Evolutionary conservation across 2,329 filamentous ascomycete species (phyloP).

Genomic region (Neodidymelliopsis sp.): DNA sequence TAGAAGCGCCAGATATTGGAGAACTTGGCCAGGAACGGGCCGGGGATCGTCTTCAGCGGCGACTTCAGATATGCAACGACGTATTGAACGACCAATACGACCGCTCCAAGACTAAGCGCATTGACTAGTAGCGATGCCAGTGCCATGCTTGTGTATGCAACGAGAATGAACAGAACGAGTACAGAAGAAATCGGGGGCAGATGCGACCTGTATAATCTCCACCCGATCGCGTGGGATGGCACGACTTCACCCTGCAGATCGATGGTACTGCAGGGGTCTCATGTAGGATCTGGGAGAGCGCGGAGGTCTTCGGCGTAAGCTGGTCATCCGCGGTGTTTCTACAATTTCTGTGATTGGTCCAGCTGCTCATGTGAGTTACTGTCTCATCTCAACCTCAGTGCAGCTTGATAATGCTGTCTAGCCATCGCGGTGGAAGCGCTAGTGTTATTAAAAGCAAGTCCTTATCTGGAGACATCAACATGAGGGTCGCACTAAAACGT

Average conservation of each 20-base stretch:
- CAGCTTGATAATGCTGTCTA: too few species aligned
- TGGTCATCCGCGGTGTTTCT: not conserved
- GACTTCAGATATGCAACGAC: slow-evolving; percentile 36
- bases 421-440: slow-evolving; percentile 14
- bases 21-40: slow-evolving; percentile 44
- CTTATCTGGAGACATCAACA: not conserved
- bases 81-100: slow-evolving; percentile 28
- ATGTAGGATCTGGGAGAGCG: not conserved
- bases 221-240: slow-evolving; percentile 4
- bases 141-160: slow-evolving; percentile 15
- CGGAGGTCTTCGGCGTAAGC: not conserved
- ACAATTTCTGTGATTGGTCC: too few species aligned
- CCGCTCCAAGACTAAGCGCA: slow-evolving; percentile 19
- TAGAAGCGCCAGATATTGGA: slow-evolving; percentile 42
- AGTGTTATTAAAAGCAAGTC: slow-evolving; percentile 3
- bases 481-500: not conserved
- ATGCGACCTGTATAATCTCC: slow-evolving; percentile 17
- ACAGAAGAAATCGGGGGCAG: slow-evolving; percentile 1
- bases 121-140: slow-evolving; percentile 23
- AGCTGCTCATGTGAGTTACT: too few species aligned
- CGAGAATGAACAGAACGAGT: slow-evolving; percentile 1
- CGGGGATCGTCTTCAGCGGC: slow-evolving; percentile 42
- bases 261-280: slow-evolving; percentile 2
- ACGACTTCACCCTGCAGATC: slow-evolving; percentile 5
- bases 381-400: too few species aligned